Conservation (phyloP, 129 eudicot species). For the Artemisia annua region DNA sequence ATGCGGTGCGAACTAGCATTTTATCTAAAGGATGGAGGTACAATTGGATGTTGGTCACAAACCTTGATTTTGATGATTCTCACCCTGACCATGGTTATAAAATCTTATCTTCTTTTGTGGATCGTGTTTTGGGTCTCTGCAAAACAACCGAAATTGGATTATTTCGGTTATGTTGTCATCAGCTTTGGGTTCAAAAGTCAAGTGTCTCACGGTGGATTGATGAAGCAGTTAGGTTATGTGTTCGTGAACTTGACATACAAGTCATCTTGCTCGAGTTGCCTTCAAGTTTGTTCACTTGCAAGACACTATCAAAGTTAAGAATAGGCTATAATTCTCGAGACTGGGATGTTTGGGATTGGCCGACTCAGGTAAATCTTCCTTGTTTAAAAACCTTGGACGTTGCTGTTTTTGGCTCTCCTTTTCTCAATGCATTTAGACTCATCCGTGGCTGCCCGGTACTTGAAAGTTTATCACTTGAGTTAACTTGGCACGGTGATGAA, state of each 20-base stretch:
- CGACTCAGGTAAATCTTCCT: background rate
- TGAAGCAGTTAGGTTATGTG: background rate
- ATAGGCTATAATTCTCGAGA: no score
- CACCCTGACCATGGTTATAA: background rate
- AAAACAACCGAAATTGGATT: background rate
- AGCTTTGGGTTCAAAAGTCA: background rate
- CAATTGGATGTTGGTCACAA: constrained; percentile 10
- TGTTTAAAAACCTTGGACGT: background rate
- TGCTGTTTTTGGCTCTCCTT: background rate
- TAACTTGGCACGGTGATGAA: rapidly evolving
- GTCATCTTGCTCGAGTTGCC: background rate
- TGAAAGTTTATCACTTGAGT: background rate
- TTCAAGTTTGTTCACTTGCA: background rate
- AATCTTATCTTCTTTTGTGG: constrained; percentile 1
- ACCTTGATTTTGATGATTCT: constrained; percentile 22
- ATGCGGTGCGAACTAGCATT: constrained; percentile 24
- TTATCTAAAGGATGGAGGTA: constrained; percentile 28
- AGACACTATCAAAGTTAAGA: background rate
- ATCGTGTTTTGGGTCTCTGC: background rate
- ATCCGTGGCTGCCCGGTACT: background rate
- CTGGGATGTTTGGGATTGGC: background rate
- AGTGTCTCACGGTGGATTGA: background rate
- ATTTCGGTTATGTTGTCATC: background rate
- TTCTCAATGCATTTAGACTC: background rate
- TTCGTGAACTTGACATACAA: background rate